Base-by-base conservation (phyloP, 1,284 basidiomycete genomes). In the Sanghuangporus sanghuang region DNA sequence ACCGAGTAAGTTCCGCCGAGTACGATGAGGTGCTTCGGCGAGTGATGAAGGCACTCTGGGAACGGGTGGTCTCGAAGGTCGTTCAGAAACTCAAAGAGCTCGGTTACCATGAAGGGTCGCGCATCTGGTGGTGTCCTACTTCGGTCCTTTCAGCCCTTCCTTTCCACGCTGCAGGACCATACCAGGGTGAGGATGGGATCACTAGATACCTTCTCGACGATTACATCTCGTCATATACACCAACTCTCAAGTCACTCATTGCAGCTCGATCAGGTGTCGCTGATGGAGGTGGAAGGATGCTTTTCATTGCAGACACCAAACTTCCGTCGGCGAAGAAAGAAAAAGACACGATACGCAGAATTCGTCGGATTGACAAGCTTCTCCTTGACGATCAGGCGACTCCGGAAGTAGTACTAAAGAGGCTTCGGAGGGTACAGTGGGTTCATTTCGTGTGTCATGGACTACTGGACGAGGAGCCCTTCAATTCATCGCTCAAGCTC, bases 61-160 rank as follows among this genome's bases (percentile, higher is more conserved):
- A 71, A 16, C 56, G 68, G 4, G 61, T 79, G 35, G 74, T 74
- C 7, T 58, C 58, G 75, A 75, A 6, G 5, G 67, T 78, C n/a
- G 62, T 73, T 12, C 65, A 69, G 32, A 63, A 61, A 44, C 35
- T 78, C 1, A n/a, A 50, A 3, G 23, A 57, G 5, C 57, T 71
- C 3, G 57, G 40, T 14, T 55, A 65, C 3, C 59, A 62, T 1
- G 57, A 54, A 16, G 67, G 72, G 14, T 73, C 75, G 0, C 73
- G 75, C 9, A 69, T 81, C 14, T 81, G 79, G 77, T 81, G 79
- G 79, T 81, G 77, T 60, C 77, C 77, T 2, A 76, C 75, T 0
- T 72, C 72, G 0, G 49, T 58, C 3, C 68, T 80, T 32, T 67
- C 73, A 14, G 68, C 68, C 12, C 63, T 81, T 12, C 79, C 80